These are phyloP conservation scores for Saraca asoca DNA, from an alignment of 331 rosid genomes.

Conservation along the genomic window DNA sequence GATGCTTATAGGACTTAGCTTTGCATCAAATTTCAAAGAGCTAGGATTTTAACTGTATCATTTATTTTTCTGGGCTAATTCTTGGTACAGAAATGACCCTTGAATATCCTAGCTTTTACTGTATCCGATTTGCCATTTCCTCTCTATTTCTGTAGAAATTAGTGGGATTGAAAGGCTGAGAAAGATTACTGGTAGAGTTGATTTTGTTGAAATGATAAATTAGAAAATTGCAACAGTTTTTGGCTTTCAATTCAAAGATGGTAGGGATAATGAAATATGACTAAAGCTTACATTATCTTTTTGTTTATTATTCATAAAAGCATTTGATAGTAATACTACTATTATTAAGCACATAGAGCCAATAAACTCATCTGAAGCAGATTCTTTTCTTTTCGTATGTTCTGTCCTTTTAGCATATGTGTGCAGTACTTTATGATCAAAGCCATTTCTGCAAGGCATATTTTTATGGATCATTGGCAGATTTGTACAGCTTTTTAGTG, in stretches of 20 bases:
- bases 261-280: conserved; percentile 35
- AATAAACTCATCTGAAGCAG: conserved; percentile 36
- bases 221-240: conserved; percentile 33
- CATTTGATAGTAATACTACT: conserved; percentile 25
- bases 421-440: conserved; percentile 8
- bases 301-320: conserved; percentile 22
- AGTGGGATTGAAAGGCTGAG: conserved; percentile 36
- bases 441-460: background rate
- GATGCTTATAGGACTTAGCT: conserved; percentile 31
- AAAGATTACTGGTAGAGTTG: conserved; percentile 34
- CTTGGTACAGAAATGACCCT: conserved; percentile 30
- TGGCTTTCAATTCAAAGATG: conserved; percentile 34
- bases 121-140: conserved; percentile 18
- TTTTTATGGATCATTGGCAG: background rate
- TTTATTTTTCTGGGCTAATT: conserved; percentile 26
- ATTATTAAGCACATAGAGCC: conserved; percentile 35
- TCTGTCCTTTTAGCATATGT: conserved; percentile 26
- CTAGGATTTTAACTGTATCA: conserved; percentile 19
- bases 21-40: conserved; percentile 1
- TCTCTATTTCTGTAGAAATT: conserved; percentile 18
- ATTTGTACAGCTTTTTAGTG: conserved; percentile 10
- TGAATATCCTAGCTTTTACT: conserved; percentile 29
- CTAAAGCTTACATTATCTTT: conserved; percentile 37
- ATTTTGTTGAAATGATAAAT: conserved; percentile 44
- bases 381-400: conserved; percentile 38